Conservation (phyloP, 169 alveolate species). For the Babesia bovis region DNA sequence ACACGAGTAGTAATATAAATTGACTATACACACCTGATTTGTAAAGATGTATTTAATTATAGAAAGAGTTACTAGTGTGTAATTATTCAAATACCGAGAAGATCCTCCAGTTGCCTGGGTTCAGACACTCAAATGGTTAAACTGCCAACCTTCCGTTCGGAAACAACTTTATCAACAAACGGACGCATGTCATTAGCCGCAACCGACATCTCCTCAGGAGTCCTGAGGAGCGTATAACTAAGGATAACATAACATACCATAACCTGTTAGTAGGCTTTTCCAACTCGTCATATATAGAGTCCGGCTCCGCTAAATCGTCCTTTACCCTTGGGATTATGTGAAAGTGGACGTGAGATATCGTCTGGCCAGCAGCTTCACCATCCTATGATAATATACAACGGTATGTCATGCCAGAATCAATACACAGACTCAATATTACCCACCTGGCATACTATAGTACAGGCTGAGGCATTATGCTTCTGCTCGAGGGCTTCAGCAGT, state of each 20-base stretch:
- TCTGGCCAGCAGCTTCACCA: conserved; percentile 89
- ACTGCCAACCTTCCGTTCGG: conserved; percentile 37
- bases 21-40: too few relatives aligned
- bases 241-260: conserved; percentile 42
- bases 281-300: conserved; percentile 74
- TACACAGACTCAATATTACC: not conserved
- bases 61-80: too few relatives aligned
- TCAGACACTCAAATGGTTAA: not conserved
- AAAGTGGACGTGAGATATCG: conserved; percentile 87
- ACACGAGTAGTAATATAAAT: too few relatives aligned
- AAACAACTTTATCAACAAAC: conserved; percentile 31
- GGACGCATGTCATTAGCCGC: conserved; percentile 64
- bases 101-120: not conserved
- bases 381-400: conserved; percentile 63
- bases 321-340: conserved; percentile 83
- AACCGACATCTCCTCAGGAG: conserved; percentile 76
- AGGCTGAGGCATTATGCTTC: conserved; percentile 46
- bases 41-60: too few relatives aligned
- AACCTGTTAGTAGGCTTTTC: conserved; percentile 65
- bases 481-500: conserved; percentile 59
- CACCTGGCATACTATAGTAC: conserved; percentile 58
- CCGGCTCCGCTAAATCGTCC: conserved; percentile 72
- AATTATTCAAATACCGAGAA: too few relatives aligned
- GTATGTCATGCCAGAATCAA: not conserved
- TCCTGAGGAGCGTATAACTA: conserved; percentile 59